Base-by-base conservation (phyloP, 2,329 filamentous ascomycete species). In the Microcyclospora pomicola region DNA sequence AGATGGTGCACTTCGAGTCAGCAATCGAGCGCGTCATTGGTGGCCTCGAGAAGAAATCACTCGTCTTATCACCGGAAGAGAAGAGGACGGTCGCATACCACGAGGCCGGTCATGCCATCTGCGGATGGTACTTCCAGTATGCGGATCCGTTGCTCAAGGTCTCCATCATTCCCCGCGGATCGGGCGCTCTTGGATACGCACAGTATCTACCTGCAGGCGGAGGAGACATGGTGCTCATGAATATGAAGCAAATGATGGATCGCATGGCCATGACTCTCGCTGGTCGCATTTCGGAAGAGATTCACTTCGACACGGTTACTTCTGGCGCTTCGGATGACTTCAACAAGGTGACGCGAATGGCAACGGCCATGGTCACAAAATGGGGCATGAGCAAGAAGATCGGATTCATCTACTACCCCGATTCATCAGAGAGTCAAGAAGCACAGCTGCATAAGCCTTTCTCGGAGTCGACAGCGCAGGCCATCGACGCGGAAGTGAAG, bases 191-290 rank as follows among this genome's bases (percentile, higher is more conserved):
- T 12, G 91, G 91, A 7, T 98, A 98, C 58, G 91, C 91, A 2
- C 91, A 98, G 62, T 96, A 96, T 59, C 73, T 98, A n/a, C 91
- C 91, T 1, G 72, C 80, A 15, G 79, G 80, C 42, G 91, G 96
- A 56, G 78, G 79, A 40, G 91, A 98, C 56, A 85, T 84, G 7
- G 96, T 96, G 60, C 73, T 98, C 46, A 91, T 98, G 87, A 94
- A 81, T 55, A 80, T 84, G 46, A 80, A 87, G 58, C 91, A 98
- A 64, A 71, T 98, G 31, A 94, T 96, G 84, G 91, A 98, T 61
- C 86, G 91, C 50, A 98, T 98, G 91, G 91, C 91, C 47, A 98
- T 98, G 91, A 95, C 88, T 2, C 78, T 98, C 39, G 91, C 87
- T 50, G 91, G 91, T 2, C 85, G 91, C 48, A 82, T 98, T 15